Conservation (phyloP, 2,329 filamentous ascomycete species). For the Aspergillus aculeatus region DNA sequence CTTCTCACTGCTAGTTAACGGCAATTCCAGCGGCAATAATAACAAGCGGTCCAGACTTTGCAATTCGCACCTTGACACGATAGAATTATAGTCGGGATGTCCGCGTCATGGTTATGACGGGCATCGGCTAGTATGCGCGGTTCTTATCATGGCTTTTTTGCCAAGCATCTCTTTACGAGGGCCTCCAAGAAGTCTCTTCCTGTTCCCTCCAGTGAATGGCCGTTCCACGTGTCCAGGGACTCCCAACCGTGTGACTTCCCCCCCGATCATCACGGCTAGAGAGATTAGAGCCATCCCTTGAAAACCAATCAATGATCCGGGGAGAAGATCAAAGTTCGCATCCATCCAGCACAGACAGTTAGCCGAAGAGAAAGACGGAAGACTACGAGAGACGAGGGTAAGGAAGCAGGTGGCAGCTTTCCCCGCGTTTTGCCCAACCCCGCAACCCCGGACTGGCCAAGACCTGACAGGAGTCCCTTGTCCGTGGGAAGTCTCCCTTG, state of each 20-base stretch:
- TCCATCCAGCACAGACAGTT: not conserved
- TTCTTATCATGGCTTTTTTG: not conserved
- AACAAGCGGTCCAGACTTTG: not conserved
- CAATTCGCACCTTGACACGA: not conserved
- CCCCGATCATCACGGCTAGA: not conserved
- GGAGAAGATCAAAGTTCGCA: not conserved
- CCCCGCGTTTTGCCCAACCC: not conserved
- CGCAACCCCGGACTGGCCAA: not conserved
- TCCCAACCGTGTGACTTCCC: not conserved
- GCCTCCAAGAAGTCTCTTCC: not conserved
- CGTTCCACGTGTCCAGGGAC: not conserved
- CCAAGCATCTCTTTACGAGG: not conserved
- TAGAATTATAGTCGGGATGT: not conserved
- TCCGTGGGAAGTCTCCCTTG: not conserved
- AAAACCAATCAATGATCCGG: not conserved
- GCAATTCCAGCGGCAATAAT: not conserved
- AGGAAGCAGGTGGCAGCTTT: not conserved
- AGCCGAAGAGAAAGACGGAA: not conserved
- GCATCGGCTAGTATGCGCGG: not conserved
- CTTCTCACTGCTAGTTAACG: not conserved
- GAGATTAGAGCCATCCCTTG: not conserved
- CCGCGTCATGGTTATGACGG: not conserved
- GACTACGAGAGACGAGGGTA: not conserved
- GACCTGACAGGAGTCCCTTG: not conserved
- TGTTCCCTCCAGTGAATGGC: not conserved